Evolutionary conservation across 129 eudicot genomes (phyloP), one percentile per base, ranked within the genome.

Genomic region (Dittrichia graveolens): DNA sequence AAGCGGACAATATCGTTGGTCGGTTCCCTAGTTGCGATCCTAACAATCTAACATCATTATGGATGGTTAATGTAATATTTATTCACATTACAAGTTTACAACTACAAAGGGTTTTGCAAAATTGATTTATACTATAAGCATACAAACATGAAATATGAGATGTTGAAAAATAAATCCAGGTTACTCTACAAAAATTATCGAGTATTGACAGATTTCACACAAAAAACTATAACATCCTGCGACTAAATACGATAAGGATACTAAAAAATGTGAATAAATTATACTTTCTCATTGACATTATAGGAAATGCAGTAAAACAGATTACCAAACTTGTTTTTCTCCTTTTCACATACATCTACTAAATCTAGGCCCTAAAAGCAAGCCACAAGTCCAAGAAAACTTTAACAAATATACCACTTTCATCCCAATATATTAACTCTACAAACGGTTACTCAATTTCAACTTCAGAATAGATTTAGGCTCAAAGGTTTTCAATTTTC

Each of bases 291-390:
- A 48, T 68, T 5, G 5, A 42, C 38, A 5, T n/a, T 39, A 69
- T 6, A 15, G 9, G 48, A 69, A 38, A 52, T 69, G 50, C 5
- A 35, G 10, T 11, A 31, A 67, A 47, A 31, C 7, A 44, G 13
- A 13, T 12, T 35, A 24, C 13, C 52, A 24, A 0, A 24, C 2
- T 24, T 24, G 31, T 24, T 24, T 24, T 19, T 64, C 40, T 39
- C 48, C 47, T 38, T 48, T 39, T 38, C 65, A 69, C 40, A 54
- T 11, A 38, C 64, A 55, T 19, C 64, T 69, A 41, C 75, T 52
- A 54, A 16, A 38, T 70, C 38, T 39, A 19, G 58, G 19, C 7
- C 65, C 55, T 13, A 72, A 59, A 59, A 34, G 42, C 15, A 58
- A 46, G 4, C 38, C 3, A 55, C 12, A 59, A 24, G 14, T 18